A percentile compares a stretch with the other conserved stretches of the same genome.
Evolutionary conservation across 2,329 filamentous ascomycete species (phyloP).

Genomic region (Penicillium sp.): DNA sequence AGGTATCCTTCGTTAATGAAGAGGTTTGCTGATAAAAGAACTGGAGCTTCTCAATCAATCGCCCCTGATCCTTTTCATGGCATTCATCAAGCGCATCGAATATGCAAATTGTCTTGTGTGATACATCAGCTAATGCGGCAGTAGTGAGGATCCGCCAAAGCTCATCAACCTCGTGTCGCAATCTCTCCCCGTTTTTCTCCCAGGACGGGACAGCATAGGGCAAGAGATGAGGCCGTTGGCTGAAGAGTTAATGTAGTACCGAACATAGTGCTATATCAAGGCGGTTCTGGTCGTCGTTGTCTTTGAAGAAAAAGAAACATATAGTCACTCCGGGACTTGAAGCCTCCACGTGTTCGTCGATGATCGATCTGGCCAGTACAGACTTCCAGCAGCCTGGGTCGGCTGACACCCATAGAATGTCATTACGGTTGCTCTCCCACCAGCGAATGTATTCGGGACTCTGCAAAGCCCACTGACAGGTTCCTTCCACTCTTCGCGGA

Average conservation of each 20-base stretch:
- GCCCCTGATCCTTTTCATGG: not conserved
- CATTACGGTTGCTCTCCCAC: slow-evolving; percentile 17
- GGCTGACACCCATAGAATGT: slow-evolving; percentile 43
- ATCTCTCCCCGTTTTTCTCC: slow-evolving; percentile 19
- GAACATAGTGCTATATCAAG: slow-evolving; percentile 33
- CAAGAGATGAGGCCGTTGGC: slow-evolving; percentile 25
- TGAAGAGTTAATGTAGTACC: slow-evolving; percentile 41
- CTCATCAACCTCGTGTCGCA: slow-evolving; percentile 13
- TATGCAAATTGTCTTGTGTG: slow-evolving; percentile 10
- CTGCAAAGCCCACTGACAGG: slow-evolving; percentile 35
- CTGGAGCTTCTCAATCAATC: slow-evolving; percentile 11
- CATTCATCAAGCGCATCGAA: slow-evolving; percentile 13
- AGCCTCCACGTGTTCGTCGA: slow-evolving; percentile 29
- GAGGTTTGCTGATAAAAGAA: not conserved
- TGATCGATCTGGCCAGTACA: slow-evolving; percentile 35
- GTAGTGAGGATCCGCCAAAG: slow-evolving; percentile 17
- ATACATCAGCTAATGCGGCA: not conserved
- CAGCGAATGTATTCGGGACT: slow-evolving; percentile 28
- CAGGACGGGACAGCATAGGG: slow-evolving; percentile 14
- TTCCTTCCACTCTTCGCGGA: slow-evolving; percentile 26
- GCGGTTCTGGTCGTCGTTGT: slow-evolving; percentile 35
- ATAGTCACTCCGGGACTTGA: slow-evolving; percentile 16
- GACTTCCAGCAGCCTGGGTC: slow-evolving; percentile 45
- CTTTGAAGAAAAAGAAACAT: slow-evolving; percentile 44
- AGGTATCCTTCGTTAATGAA: not conserved